A percentile compares a stretch with the other conserved stretches of the same genome.
phyloP scores from a whole-genome alignment of 2,329 filamentous ascomycete genomes.

The Corinectria fuckeliana region DNA sequence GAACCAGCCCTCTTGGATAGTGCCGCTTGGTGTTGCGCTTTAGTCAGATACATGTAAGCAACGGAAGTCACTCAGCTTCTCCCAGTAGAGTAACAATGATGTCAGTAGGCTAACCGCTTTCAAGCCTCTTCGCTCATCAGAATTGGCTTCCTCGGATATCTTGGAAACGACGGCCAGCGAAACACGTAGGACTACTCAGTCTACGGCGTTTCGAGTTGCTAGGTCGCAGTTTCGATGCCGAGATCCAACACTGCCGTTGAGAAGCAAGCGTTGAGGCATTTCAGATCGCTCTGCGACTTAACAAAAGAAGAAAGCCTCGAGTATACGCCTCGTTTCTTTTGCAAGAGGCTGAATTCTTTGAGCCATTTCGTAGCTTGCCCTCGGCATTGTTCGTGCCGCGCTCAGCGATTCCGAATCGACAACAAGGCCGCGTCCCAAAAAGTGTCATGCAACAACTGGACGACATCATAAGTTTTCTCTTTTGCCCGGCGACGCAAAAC shows the following conservation, averaged over 20 bases:
- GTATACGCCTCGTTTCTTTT: background rate
- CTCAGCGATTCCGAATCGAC: background rate
- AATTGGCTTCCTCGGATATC: too few species aligned
- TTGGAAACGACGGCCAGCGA: too few species aligned
- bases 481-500: background rate
- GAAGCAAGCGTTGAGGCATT: background rate
- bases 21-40: too few species aligned
- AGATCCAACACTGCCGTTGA: background rate
- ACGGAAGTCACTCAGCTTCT: too few species aligned
- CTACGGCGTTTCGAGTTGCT: background rate
- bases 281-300: background rate
- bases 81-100: too few species aligned
- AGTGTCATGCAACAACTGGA: background rate
- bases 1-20: too few species aligned
- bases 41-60: too few species aligned
- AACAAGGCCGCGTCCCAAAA: background rate
- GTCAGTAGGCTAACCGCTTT: too few species aligned
- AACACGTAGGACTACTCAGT: too few species aligned
- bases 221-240: background rate
- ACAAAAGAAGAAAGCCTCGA: background rate
- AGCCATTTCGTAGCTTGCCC: background rate
- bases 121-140: too few species aligned
- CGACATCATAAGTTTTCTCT: conserved; percentile 6
- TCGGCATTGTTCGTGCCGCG: background rate
- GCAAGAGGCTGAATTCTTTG: background rate